These are phyloP conservation scores for Rhizoclosmatium globosum DNA, from an alignment of 192 early-diverging fungal genomes.

Conservation along the genomic window DNA sequence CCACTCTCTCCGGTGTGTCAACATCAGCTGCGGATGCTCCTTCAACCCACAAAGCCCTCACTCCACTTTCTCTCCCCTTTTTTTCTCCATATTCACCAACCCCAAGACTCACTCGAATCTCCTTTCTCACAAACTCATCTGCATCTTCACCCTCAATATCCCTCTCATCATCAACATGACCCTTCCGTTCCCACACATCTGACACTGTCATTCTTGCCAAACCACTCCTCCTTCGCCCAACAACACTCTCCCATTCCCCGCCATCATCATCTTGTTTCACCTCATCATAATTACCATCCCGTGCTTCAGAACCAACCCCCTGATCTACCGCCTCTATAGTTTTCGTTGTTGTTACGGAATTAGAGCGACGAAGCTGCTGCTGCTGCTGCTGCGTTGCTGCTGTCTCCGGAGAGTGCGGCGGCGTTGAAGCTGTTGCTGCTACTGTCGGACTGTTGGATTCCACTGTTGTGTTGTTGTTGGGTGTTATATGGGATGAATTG, in stretches of 20 bases:
- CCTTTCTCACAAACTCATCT: background rate
- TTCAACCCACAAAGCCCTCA: background rate
- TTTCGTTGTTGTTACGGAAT: background rate
- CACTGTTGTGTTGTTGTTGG: conserved; percentile 9
- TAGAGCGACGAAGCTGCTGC: conserved; percentile 1
- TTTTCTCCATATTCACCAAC: conserved; percentile 33
- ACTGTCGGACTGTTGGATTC: conserved; percentile 16
- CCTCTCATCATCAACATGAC: background rate
- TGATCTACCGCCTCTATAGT: background rate
- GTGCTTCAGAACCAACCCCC: background rate
- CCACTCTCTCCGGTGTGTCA: background rate
- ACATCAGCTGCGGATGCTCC: background rate
- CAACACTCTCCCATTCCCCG: conserved; percentile 28
- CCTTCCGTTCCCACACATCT: background rate
- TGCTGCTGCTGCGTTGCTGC: conserved; percentile 2
- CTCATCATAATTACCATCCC: background rate
- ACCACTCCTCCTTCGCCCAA: background rate
- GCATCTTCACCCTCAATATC: background rate
- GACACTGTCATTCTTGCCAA: background rate
- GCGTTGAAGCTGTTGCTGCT: conserved; percentile 31
- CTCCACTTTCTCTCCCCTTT: background rate
- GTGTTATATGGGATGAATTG: background rate
- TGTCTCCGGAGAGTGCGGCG: background rate
- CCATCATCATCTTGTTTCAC: conserved; percentile 7
- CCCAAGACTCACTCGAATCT: conserved; percentile 5